These are phyloP conservation scores for Neltuma alba DNA, from an alignment of 306 rosid species.

Conservation along the genomic window DNA sequence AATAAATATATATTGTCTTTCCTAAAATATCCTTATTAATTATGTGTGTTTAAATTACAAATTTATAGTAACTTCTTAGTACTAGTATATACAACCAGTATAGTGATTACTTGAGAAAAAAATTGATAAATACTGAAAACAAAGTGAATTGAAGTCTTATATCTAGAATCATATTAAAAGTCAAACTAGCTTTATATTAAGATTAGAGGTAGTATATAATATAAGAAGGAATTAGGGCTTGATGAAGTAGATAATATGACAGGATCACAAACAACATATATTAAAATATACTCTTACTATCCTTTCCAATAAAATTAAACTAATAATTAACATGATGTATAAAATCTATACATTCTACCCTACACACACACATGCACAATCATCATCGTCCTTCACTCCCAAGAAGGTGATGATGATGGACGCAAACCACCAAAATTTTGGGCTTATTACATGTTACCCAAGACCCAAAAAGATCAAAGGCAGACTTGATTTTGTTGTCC, in stretches of 20 bases:
- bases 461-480: background rate
- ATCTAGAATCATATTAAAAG: too few relatives aligned
- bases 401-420: constrained; percentile 47
- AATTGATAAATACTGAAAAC: too few relatives aligned
- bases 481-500: constrained; percentile 46
- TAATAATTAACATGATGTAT: background rate
- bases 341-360: background rate
- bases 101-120: too few relatives aligned
- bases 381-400: constrained; percentile 58
- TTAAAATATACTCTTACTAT: background rate
- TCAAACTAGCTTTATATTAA: too few relatives aligned
- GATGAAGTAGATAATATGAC: background rate
- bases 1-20: too few relatives aligned
- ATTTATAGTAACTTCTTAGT: too few relatives aligned
- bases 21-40: too few relatives aligned
- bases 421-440: constrained; percentile 52
- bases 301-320: background rate
- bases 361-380: constrained; percentile 44
- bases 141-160: too few relatives aligned
- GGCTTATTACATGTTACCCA: constrained; percentile 48
- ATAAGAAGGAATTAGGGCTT: too few relatives aligned
- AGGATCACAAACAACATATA: background rate
- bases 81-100: too few relatives aligned
- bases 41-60: too few relatives aligned
- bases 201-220: too few relatives aligned